A percentile compares a stretch with the other conserved stretches of the same genome.
Evolutionary conservation across 768 basidiomycete genomes (phyloP).

Genomic region (Nevesoporus exiguus): DNA sequence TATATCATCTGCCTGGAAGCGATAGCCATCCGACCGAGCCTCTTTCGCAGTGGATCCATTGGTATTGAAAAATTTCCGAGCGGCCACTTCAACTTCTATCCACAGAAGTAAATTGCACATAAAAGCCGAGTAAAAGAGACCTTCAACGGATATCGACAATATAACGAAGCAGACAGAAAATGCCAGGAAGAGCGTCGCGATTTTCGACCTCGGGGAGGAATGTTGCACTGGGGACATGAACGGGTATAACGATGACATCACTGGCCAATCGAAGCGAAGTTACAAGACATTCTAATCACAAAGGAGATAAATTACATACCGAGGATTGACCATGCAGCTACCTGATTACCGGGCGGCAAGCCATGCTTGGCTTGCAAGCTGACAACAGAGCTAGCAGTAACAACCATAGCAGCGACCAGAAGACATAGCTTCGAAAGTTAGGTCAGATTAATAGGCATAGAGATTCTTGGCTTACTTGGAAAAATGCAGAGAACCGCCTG

Average conservation of each 20-base stretch:
- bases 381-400: slow-evolving; percentile 56
- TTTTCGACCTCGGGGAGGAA: slow-evolving; percentile 44
- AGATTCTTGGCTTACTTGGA: slow-evolving; percentile 22
- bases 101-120: slow-evolving; percentile 60
- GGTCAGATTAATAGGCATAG: not conserved
- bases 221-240: slow-evolving; percentile 39
- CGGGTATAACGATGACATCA: slow-evolving; percentile 48
- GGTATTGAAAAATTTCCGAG: slow-evolving; percentile 8
- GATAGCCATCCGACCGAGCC: slow-evolving; percentile 26
- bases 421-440: slow-evolving; percentile 38
- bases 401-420: slow-evolving; percentile 43
- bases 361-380: slow-evolving; percentile 66
- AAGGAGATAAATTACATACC: slow-evolving; percentile 38
- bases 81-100: slow-evolving; percentile 57
- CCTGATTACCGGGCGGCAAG: slow-evolving; percentile 57
- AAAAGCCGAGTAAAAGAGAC: slow-evolving; percentile 74
- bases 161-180: slow-evolving; percentile 76
- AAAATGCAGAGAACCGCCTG: slow-evolving; percentile 2
- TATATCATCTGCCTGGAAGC: slow-evolving; percentile 59
- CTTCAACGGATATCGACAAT: slow-evolving; percentile 79
- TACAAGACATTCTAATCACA: not conserved
- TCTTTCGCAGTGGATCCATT: slow-evolving; percentile 4
- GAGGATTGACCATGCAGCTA: slow-evolving; percentile 61
- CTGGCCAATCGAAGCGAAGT: slow-evolving; percentile 39
- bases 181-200: slow-evolving; percentile 62